Evolutionary conservation across 768 basidiomycete species (phyloP).

Genomic region (Lentinula edodes): DNA sequence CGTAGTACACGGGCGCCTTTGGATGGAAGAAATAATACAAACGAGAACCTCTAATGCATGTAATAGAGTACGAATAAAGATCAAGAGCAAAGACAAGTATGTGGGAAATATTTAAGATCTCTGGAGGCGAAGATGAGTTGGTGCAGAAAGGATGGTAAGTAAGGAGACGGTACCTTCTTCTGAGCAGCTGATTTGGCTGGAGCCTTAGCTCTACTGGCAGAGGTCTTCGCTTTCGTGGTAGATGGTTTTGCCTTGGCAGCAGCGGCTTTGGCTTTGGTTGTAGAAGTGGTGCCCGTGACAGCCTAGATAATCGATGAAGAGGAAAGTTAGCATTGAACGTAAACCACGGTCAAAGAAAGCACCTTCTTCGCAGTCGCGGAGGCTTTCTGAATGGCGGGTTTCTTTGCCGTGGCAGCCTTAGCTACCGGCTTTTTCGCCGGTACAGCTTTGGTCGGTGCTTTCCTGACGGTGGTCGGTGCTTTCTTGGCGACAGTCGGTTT

Average conservation of each 20-base stretch:
- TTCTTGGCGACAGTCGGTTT: constrained; percentile 8
- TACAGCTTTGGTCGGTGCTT: constrained; percentile 9
- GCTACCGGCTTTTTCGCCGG: constrained; percentile 30
- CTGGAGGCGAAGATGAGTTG: neutral
- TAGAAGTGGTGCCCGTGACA: constrained; percentile 28
- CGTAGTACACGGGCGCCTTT: neutral
- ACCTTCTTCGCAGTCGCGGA: neutral
- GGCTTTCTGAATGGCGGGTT: constrained; percentile 3
- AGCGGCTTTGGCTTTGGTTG: constrained; percentile 29
- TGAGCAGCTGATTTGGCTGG: constrained; percentile 17
- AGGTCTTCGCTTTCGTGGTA: constrained; percentile 13
- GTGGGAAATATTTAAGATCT: neutral
- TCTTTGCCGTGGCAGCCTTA: constrained; percentile 24
- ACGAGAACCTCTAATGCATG: neutral
- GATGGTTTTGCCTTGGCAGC: constrained; percentile 28
- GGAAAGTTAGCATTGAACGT: neutral
- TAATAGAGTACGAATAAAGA: constrained; percentile 1
- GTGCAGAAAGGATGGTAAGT: neutral
- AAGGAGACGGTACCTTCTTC: constrained; percentile 29
- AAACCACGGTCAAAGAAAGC: neutral
- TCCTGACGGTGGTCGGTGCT: constrained; percentile 4
- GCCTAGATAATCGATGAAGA: constrained; percentile 18
- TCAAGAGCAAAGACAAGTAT: neutral
- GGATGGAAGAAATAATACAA: neutral
- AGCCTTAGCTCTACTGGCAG: constrained; percentile 16